A percentile compares a stretch with the other conserved stretches of the same genome.
These are phyloP conservation scores for Acidomyces sp. DNA, from an alignment of 495 filamentous ascomycete species.

Conservation along the genomic window DNA sequence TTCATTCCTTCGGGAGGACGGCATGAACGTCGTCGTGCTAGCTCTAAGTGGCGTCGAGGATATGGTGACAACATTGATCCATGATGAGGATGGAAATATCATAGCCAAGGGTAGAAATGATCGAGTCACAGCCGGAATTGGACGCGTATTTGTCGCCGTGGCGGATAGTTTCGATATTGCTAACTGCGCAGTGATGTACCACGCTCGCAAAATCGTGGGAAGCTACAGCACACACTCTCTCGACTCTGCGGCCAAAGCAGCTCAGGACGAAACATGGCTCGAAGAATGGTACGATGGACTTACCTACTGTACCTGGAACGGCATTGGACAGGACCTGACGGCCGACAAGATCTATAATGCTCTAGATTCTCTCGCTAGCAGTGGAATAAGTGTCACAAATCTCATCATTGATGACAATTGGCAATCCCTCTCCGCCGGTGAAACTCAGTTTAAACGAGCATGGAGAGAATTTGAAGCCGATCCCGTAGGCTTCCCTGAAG, in stretches of 20 bases:
- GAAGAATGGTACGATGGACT: slow-evolving; percentile 83
- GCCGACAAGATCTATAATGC: slow-evolving; percentile 68
- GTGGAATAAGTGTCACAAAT: slow-evolving; percentile 63
- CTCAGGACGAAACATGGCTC: slow-evolving; percentile 49
- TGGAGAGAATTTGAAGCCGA: slow-evolving; percentile 77
- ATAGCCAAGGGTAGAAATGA: slow-evolving; percentile 63
- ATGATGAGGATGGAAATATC: slow-evolving; percentile 51
- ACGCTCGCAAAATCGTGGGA: slow-evolving; percentile 57
- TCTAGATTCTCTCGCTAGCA: slow-evolving; percentile 52
- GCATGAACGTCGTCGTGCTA: slow-evolving; percentile 66
- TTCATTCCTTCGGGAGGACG: slow-evolving; percentile 64
- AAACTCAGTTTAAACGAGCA: slow-evolving; percentile 38
- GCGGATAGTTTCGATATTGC: slow-evolving; percentile 65
- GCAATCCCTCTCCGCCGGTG: slow-evolving; percentile 50
- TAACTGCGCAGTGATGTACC: slow-evolving; percentile 70
- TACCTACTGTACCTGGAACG: slow-evolving; percentile 85
- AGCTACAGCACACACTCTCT: slow-evolving; percentile 19
- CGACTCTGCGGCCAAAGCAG: slow-evolving; percentile 28
- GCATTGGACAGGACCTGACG: slow-evolving; percentile 65
- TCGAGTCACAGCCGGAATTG: slow-evolving; percentile 36
- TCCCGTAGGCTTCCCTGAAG: slow-evolving; percentile 61
- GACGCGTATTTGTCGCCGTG: slow-evolving; percentile 56
- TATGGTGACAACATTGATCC: slow-evolving; percentile 56
- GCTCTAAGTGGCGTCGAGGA: slow-evolving; percentile 66
- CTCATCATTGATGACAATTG: slow-evolving; percentile 96